A percentile compares a stretch with the other conserved stretches of the same genome.
Conservation (phyloP, 805 yeast species). For the Ogataea zsoltii region DNA sequence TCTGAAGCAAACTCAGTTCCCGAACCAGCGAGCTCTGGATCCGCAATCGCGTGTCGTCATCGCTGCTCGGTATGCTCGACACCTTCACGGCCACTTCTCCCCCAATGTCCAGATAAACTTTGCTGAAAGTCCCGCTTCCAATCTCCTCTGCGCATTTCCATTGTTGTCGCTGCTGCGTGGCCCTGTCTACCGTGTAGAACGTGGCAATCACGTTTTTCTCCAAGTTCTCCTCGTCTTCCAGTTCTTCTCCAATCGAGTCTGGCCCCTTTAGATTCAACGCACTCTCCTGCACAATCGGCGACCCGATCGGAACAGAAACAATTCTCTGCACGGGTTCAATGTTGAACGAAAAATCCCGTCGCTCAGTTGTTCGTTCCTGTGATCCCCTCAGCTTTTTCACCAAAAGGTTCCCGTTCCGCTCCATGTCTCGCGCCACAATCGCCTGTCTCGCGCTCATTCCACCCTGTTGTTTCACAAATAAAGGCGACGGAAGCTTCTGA, state of each 20-base stretch:
- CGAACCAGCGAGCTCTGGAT: constrained; percentile 66
- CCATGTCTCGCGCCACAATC: background rate
- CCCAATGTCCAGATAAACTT: constrained; percentile 51
- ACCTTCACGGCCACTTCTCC: constrained; percentile 70
- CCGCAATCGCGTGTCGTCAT: constrained; percentile 45
- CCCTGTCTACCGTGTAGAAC: constrained; percentile 14
- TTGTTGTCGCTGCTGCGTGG: constrained; percentile 18
- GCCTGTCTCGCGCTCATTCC: constrained; percentile 2
- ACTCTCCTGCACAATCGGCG: constrained; percentile 21
- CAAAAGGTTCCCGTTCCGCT: background rate
- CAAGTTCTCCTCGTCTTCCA: constrained; percentile 8
- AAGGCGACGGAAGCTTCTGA: constrained; percentile 29
- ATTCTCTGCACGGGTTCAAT: constrained; percentile 32
- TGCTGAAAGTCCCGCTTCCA: constrained; percentile 72
- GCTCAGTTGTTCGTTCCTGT: constrained; percentile 2
- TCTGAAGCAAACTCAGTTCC: constrained; percentile 66
- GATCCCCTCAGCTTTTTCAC: constrained; percentile 11
- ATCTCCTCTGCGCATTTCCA: constrained; percentile 45
- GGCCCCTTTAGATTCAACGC: constrained; percentile 12
- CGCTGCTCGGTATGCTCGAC: constrained; percentile 38
- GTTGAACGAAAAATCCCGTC: constrained; percentile 17
- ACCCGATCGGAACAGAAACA: constrained; percentile 29
- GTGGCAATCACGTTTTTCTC: constrained; percentile 5
- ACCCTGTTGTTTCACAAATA: constrained; percentile 10
- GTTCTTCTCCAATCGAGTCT: constrained; percentile 10